phyloP scores from a whole-genome alignment of 495 filamentous ascomycete species.

The Podospora tetraspora region DNA sequence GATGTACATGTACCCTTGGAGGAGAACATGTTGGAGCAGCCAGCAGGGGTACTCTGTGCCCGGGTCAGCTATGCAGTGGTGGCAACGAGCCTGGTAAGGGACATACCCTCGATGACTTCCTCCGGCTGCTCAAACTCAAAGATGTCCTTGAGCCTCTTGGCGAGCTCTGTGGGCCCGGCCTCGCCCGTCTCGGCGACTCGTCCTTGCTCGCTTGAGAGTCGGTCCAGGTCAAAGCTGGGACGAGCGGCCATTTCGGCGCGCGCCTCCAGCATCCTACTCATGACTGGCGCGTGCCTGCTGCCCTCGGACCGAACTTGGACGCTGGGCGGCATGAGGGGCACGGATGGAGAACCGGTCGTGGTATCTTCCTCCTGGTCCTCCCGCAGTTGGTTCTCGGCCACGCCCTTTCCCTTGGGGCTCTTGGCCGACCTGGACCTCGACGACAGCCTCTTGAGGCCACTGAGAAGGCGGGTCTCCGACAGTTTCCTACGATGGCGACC shows the following conservation, averaged over 20 bases:
- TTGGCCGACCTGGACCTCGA: slow-evolving; percentile 38
- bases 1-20: slow-evolving; percentile 97
- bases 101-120: slow-evolving; percentile 72
- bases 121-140: slow-evolving; percentile 81
- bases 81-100: background rate
- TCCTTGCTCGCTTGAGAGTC: slow-evolving; percentile 28
- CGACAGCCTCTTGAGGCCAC: slow-evolving; percentile 39
- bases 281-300: slow-evolving; percentile 55
- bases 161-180: slow-evolving; percentile 47
- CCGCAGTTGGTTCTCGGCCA: slow-evolving; percentile 19
- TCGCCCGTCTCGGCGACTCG: slow-evolving; percentile 32
- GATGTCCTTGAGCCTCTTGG: slow-evolving; percentile 73
- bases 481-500: slow-evolving; percentile 50
- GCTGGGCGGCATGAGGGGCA: slow-evolving; percentile 15
- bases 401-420: slow-evolving; percentile 22
- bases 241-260: slow-evolving; percentile 56
- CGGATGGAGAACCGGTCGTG: background rate
- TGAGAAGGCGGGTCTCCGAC: slow-evolving; percentile 57
- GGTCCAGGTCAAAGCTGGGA: slow-evolving; percentile 49
- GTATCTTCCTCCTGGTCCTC: slow-evolving; percentile 16
- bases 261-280: slow-evolving; percentile 82
- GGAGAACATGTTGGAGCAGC: slow-evolving; percentile 82
- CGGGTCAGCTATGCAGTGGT: slow-evolving; percentile 5
- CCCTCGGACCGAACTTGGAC: slow-evolving; percentile 33
- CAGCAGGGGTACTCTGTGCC: slow-evolving; percentile 84